Percentiles rank a stretch among this genome's conserved stretches.
These are phyloP conservation scores for Diaporthe vaccinii DNA, from an alignment of 2,329 filamentous ascomycete genomes.

Conservation along the genomic window DNA sequence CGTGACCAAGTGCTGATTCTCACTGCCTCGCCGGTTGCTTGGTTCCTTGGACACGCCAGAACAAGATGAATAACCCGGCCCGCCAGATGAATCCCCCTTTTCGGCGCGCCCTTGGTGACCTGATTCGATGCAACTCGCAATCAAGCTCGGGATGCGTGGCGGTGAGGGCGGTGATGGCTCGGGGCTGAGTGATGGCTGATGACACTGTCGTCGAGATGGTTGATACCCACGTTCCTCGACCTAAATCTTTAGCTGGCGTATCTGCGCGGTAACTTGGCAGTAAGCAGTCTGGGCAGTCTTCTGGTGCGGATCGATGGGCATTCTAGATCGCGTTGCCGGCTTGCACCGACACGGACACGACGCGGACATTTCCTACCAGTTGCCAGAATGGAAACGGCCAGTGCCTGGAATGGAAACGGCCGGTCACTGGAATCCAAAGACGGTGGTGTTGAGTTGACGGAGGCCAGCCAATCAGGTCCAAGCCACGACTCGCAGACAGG, in stretches of 20 bases:
- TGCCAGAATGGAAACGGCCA: neutral
- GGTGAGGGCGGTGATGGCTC: conserved; percentile 18
- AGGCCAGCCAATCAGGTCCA: neutral
- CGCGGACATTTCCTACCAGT: neutral
- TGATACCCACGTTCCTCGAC: neutral
- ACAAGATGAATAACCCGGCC: conserved; percentile 21
- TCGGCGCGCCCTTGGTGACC: conserved; percentile 14
- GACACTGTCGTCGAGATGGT: neutral
- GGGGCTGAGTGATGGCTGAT: neutral
- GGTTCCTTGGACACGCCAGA: conserved; percentile 15
- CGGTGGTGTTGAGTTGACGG: neutral
- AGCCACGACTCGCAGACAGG: conserved; percentile 3
- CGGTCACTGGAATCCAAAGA: conserved; percentile 4
- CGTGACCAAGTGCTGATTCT: conserved; percentile 22
- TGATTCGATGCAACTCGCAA: conserved; percentile 24
- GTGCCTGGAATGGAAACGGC: conserved; percentile 16
- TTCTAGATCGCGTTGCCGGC: conserved; percentile 18
- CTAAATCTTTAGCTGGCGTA: neutral
- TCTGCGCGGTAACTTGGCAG: neutral
- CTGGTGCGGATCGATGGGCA: conserved; percentile 1
- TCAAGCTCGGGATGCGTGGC: conserved; percentile 14
- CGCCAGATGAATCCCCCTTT: conserved; percentile 18
- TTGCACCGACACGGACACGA: conserved; percentile 2
- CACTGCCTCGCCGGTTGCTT: neutral
- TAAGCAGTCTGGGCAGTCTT: neutral